Evolutionary conservation across 805 yeast species (phyloP), one percentile per base, ranked within the genome.

Genomic region (Henningerozyma blattae): DNA sequence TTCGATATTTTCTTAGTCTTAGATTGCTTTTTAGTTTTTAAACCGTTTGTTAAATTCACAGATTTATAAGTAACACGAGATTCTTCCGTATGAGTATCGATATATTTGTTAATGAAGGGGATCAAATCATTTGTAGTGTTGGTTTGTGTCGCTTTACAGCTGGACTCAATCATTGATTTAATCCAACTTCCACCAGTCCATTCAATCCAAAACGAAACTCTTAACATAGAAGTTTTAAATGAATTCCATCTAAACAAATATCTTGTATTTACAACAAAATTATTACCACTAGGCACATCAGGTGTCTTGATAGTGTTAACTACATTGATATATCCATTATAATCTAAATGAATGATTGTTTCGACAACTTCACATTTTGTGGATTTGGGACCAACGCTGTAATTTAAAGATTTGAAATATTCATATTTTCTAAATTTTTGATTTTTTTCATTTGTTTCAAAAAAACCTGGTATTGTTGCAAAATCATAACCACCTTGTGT

Each of bases 181-280:
- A 89, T 72, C 95, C 95, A 89, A 35, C 94, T 79, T 34, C 77
- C 70, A 5, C 87, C 93, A 0, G 78, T 71, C 97, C 97, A 89
- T 34, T 80, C 78, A 24, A 87, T 69, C 61, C 73, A 70, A 52
- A 70, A 80, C 9, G 85, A 68, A 15, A 81, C 55, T 29, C 60
- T 61, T 27, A 91, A 45, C 31, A 64, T 60, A 4, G 94, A 78
- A 17, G 61, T 53, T 47, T 78, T 82, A 19, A 65, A 56, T 7
- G 62, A 64, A 1, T 67, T 85, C 97, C 98, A 91, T 3, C 78
- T 66, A 35, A 85, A 58, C 30, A 76, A 62, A 46, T 75, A 81
- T 39, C 81, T 65, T 0, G 95, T 83, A 41, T 74, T 67, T 2
- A 86, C 86, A 22, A 70, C 65, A 54, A 91, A 91, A 1, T 82